Evolutionary conservation across 805 yeast species (phyloP).

Genomic region (Hanseniaspora clermontiae): DNA sequence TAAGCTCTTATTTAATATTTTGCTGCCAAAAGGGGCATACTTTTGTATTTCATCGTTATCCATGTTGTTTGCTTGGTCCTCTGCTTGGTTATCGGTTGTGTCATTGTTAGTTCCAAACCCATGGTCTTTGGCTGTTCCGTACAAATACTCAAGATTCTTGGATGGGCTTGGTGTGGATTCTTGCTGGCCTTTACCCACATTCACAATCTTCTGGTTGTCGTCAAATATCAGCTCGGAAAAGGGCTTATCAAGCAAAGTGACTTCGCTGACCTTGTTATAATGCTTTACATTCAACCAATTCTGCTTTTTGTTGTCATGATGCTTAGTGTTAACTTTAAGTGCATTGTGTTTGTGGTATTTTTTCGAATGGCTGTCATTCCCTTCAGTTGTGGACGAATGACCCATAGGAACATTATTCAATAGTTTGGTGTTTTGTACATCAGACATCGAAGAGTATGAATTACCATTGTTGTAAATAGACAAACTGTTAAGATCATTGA

Average conservation of each 20-base stretch:
- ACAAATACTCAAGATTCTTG: not conserved
- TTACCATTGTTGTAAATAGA: conserved; percentile 2
- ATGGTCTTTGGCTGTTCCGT: conserved; percentile 8
- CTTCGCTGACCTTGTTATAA: conserved; percentile 4
- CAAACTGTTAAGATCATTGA: not conserved
- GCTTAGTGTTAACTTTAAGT: not conserved
- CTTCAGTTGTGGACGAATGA: not conserved
- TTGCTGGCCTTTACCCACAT: not conserved
- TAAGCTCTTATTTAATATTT: not conserved
- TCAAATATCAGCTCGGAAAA: conserved; percentile 1
- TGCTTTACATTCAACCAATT: not conserved
- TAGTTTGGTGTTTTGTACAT: not conserved
- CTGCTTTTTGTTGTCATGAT: not conserved
- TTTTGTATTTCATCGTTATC: not conserved
- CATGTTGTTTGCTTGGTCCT: not conserved
- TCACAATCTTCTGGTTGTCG: not conserved
- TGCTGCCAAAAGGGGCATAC: not conserved
- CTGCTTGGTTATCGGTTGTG: not conserved
- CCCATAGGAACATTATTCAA: not conserved
- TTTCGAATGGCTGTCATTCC: not conserved
- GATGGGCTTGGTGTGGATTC: not conserved
- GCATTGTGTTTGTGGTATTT: no score
- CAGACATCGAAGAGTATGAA: conserved; percentile 5
- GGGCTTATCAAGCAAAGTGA: not conserved
- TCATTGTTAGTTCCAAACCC: conserved; percentile 7